phyloP scores from a whole-genome alignment of 495 filamentous ascomycete genomes.

The Aspergillus sclerotioniger region DNA sequence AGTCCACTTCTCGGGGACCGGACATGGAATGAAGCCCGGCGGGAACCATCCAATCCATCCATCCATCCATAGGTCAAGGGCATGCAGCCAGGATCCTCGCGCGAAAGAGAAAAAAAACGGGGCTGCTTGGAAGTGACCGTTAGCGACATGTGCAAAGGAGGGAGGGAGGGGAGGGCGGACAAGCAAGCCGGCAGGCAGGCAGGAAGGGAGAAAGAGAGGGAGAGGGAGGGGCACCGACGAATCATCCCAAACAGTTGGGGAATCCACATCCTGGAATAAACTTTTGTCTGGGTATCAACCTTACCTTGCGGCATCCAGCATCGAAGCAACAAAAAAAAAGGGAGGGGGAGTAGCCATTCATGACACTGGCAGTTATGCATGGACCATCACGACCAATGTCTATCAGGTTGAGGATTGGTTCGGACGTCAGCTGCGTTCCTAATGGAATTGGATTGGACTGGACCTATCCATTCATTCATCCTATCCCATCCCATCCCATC shows the following conservation, averaged over 20 bases:
- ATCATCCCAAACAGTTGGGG: too few relatives aligned
- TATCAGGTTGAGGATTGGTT: conserved; percentile 8
- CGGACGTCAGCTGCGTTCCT: conserved; percentile 16
- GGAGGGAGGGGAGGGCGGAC: too few relatives aligned
- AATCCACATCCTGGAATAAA: too few relatives aligned
- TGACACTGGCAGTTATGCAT: conserved; percentile 14
- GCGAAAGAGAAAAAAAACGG: not conserved
- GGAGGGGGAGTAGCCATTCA: not conserved
- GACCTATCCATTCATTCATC: conserved; percentile 23
- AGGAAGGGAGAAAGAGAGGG: not conserved
- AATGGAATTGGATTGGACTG: too few relatives aligned
- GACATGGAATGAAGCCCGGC: not conserved
- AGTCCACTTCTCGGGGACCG: too few relatives aligned
- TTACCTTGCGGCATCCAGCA: too few relatives aligned
- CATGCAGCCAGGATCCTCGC: too few relatives aligned
- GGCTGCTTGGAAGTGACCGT: conserved; percentile 10
- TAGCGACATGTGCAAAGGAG: conserved; percentile 11
- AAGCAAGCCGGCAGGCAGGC: not conserved
- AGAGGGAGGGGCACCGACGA: not conserved
- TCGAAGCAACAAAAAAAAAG: too few relatives aligned
- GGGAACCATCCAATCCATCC: not conserved
- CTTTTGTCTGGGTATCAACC: too few relatives aligned
- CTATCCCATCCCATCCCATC: not conserved
- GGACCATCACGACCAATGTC: conserved; percentile 8
- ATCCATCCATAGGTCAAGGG: too few relatives aligned